These are phyloP conservation scores for Eimeria zaria DNA, from an alignment of 169 alveolate genomes.

Conservation along the genomic window DNA sequence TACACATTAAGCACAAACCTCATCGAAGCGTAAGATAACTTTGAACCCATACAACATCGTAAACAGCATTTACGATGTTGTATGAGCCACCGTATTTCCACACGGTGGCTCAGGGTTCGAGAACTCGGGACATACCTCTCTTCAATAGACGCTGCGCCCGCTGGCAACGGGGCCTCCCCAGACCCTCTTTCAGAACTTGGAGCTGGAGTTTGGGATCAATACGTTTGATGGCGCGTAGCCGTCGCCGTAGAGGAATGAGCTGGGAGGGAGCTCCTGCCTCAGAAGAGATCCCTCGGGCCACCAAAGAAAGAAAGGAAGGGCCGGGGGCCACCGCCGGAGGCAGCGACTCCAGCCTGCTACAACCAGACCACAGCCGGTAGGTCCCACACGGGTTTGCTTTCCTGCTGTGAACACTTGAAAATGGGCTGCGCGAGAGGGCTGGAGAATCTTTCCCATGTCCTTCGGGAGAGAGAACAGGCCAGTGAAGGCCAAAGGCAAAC, in stretches of 20 bases:
- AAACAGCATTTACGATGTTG: no score
- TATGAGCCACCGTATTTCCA: no score
- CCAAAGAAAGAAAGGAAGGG: background rate
- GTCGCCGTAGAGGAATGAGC: constrained; percentile 24
- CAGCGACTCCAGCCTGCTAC: background rate
- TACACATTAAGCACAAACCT: background rate
- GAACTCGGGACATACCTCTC: background rate
- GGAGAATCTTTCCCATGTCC: background rate
- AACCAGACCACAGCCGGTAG: background rate
- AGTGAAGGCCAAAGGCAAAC: background rate
- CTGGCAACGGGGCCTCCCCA: constrained; percentile 73
- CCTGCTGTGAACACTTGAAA: background rate
- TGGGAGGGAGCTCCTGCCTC: background rate
- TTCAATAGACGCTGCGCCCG: constrained; percentile 61
- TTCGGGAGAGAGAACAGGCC: background rate
- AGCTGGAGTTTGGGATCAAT: constrained; percentile 2
- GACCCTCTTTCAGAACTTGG: constrained; percentile 26
- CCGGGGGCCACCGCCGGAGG: background rate
- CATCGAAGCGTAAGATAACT: background rate
- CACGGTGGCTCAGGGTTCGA: background rate
- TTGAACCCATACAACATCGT: no score
- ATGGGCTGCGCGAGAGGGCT: background rate
- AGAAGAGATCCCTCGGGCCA: background rate
- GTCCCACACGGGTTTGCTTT: background rate
- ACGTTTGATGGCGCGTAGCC: constrained; percentile 36